Evolutionary conservation across 176 grass and related monocot species (phyloP).

Genomic region (Phoenix dactylifera): DNA sequence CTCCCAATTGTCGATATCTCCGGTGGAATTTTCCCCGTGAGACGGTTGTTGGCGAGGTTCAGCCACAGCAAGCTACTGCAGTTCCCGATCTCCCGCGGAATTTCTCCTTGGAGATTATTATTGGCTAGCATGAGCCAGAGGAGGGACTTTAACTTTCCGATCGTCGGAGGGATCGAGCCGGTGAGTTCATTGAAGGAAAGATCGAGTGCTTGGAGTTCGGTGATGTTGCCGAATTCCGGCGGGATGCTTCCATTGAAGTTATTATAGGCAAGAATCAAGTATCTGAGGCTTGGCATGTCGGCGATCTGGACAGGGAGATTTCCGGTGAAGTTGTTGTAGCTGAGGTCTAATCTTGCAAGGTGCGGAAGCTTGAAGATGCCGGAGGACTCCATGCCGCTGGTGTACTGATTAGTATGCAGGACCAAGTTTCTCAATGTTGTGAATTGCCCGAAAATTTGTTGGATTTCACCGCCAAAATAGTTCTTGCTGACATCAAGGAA

Average conservation of each 20-base stretch:
- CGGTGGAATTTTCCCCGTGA: constrained; percentile 53
- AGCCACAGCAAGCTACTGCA: constrained; percentile 87
- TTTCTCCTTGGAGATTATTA: too few species aligned
- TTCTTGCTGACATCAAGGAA: constrained; percentile 77
- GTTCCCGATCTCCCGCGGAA: constrained; percentile 46
- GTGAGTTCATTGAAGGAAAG: constrained; percentile 51
- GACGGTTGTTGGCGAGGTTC: constrained; percentile 47
- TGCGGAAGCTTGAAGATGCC: constrained; percentile 49
- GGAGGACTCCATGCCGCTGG: constrained; percentile 54
- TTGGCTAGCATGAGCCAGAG: constrained; percentile 63
- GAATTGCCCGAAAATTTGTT: constrained; percentile 46
- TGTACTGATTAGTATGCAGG: constrained; percentile 60
- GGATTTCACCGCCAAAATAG: constrained; percentile 52
- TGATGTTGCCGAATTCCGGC: constrained; percentile 30
- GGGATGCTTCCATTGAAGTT: constrained; percentile 53
- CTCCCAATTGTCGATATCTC: constrained; percentile 54
- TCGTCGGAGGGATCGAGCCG: constrained; percentile 34
- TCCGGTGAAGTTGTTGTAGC: constrained; percentile 57
- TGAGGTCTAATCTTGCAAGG: constrained; percentile 62
- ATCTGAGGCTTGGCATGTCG: constrained; percentile 53
- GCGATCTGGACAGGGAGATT: constrained; percentile 38
- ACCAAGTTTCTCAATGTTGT: constrained; percentile 34
- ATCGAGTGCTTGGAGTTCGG: constrained; percentile 62
- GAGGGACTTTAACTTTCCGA: constrained; percentile 80
- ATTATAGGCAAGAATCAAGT: constrained; percentile 55